phyloP scores from a whole-genome alignment of 2,329 filamentous ascomycete species.

The Podosphaera xanthii region DNA sequence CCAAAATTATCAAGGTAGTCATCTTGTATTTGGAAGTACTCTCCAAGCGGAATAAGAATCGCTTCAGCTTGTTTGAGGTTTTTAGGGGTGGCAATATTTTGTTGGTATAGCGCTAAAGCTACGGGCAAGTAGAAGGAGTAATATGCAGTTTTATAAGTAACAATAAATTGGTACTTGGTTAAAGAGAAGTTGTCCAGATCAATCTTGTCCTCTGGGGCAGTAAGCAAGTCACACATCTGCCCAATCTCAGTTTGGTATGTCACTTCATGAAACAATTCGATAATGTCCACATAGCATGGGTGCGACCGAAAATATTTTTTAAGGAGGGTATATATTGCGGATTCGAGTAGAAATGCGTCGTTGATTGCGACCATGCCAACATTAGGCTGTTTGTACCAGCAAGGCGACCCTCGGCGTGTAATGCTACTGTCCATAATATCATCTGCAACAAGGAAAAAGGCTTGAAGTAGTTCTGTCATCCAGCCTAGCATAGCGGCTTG shows the following conservation, averaged over 20 bases:
- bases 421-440: conserved; percentile 97
- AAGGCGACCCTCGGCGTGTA: conserved; percentile 80
- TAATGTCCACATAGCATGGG: conserved; percentile 66
- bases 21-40: conserved; percentile 98
- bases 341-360: conserved; percentile 89
- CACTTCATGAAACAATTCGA: conserved; percentile 92
- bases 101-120: conserved; percentile 67
- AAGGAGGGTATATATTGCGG: conserved; percentile 70
- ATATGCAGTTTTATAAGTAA: conserved; percentile 98
- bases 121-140: conserved; percentile 98
- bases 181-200: conserved; percentile 89
- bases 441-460: conserved; percentile 95
- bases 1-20: conserved; percentile 98
- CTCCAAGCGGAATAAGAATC: conserved; percentile 88
- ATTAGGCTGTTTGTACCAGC: conserved; percentile 80
- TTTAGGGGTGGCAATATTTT: conserved; percentile 61
- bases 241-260: conserved; percentile 89
- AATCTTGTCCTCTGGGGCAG: conserved; percentile 80
- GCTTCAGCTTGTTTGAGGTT: conserved; percentile 78
- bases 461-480: conserved; percentile 95
- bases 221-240: conserved; percentile 84
- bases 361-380: conserved; percentile 97
- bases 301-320: conserved; percentile 85
- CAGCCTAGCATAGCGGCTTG: conserved; percentile 73
- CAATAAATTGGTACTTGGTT: conserved; percentile 92